Percentiles rank a stretch among this genome's conserved stretches.
Conservation (phyloP, 2,329 filamentous ascomycete species). For the Orbilia ellipsospora region DNA sequence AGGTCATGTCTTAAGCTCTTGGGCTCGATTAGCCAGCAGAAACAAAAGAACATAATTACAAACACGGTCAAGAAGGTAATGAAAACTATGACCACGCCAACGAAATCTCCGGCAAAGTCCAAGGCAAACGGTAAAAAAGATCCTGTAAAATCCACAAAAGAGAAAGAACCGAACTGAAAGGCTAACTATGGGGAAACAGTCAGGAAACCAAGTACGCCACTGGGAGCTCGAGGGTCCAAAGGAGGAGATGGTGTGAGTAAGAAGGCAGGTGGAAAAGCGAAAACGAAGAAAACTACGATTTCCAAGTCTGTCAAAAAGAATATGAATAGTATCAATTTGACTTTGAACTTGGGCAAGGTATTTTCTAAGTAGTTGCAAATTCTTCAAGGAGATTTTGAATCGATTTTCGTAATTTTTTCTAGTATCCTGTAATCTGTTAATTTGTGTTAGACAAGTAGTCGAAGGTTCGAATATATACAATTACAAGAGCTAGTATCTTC, state of each 20-base stretch:
- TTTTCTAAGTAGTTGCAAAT: not conserved
- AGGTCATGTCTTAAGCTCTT: constrained; percentile 31
- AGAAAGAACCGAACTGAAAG: constrained; percentile 8
- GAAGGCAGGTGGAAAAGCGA: not conserved
- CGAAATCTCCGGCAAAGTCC: not conserved
- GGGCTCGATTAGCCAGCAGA: not conserved
- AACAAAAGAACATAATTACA: constrained; percentile 15
- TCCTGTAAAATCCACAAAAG: not conserved
- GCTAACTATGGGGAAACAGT: not conserved
- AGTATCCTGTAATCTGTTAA: too few relatives aligned
- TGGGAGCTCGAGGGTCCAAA: constrained; percentile 21
- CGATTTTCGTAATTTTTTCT: too few relatives aligned
- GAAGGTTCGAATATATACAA: too few relatives aligned
- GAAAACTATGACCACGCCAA: not conserved
- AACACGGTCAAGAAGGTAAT: constrained; percentile 25
- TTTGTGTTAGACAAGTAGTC: too few relatives aligned
- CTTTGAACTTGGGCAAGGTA: constrained; percentile 14
- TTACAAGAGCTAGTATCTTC: too few relatives aligned
- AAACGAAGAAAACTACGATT: constrained; percentile 14
- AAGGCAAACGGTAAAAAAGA: not conserved
- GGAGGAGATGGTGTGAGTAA: constrained; percentile 25
- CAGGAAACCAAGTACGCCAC: not conserved
- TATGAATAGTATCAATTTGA: constrained; percentile 29
- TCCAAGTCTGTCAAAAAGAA: constrained; percentile 2
- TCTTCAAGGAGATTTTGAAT: too few relatives aligned